Percentiles rank a stretch among this genome's conserved stretches.
Evolutionary conservation across 1,284 basidiomycete species (phyloP).

Genomic region (Puccinia triticina): DNA sequence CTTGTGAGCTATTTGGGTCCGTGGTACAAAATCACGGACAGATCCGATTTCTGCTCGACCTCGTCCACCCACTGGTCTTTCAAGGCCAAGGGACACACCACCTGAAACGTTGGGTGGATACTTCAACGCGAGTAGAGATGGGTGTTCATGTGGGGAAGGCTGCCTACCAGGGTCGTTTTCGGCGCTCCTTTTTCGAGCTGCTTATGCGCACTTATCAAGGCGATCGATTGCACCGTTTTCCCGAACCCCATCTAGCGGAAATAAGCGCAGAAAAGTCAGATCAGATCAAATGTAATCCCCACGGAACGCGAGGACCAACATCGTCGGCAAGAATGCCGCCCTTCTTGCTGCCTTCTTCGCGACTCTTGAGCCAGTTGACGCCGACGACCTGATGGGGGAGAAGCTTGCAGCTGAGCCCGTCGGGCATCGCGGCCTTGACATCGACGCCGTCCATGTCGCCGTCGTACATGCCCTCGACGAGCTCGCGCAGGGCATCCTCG

Average conservation of each 20-base stretch:
- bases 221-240: slow-evolving; percentile 88
- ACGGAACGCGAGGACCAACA: slow-evolving; percentile 66
- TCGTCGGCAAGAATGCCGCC: slow-evolving; percentile 93
- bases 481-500: slow-evolving; percentile 65
- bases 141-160: slow-evolving; percentile 6
- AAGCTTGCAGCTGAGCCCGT: slow-evolving; percentile 68
- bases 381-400: slow-evolving; percentile 86
- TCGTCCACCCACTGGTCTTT: slow-evolving; percentile 91
- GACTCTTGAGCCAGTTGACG: slow-evolving; percentile 80
- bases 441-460: slow-evolving; percentile 69
- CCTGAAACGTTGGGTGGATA: slow-evolving; percentile 55
- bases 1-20: slow-evolving; percentile 63
- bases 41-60: slow-evolving; percentile 74
- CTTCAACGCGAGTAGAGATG: not conserved
- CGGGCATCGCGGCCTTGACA: slow-evolving; percentile 66
- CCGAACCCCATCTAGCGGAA: slow-evolving; percentile 65
- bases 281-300: not conserved
- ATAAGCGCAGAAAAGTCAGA: no score
- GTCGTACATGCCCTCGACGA: slow-evolving; percentile 63
- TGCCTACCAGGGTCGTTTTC: slow-evolving; percentile 62
- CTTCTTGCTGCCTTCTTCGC: slow-evolving; percentile 74
- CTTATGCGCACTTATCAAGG: slow-evolving; percentile 68
- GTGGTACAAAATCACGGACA: slow-evolving; percentile 79
- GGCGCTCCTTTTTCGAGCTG: slow-evolving; percentile 34
- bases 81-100: slow-evolving; percentile 66